Conservation (phyloP, 2,329 filamentous ascomycete genomes). For the Incumbomyces lentus region DNA sequence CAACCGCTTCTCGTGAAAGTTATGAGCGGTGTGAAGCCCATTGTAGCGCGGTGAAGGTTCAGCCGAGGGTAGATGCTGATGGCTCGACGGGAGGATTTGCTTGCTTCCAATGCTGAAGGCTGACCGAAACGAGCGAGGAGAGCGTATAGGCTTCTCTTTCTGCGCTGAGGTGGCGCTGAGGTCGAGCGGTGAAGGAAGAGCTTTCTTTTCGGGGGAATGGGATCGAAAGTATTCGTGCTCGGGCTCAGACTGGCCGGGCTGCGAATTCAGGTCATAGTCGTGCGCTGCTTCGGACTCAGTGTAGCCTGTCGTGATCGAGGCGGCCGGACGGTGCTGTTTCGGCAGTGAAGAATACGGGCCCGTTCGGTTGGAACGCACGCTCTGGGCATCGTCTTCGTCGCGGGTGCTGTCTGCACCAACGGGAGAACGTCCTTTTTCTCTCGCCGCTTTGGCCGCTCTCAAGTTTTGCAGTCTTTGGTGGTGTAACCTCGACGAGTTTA, state of each 20-base stretch:
- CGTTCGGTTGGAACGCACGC: slow-evolving; percentile 47
- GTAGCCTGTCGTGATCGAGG: slow-evolving; percentile 71
- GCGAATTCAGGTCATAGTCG: slow-evolving; percentile 26
- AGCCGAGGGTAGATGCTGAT: slow-evolving; percentile 74
- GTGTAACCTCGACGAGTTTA: slow-evolving; percentile 92
- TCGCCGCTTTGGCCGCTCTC: slow-evolving; percentile 16
- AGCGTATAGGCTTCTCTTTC: slow-evolving; percentile 46
- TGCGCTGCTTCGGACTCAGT: slow-evolving; percentile 65
- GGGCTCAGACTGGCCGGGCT: slow-evolving; percentile 13
- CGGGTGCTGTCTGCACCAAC: slow-evolving; percentile 26
- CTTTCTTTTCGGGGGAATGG: slow-evolving; percentile 24
- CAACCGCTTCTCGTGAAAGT: slow-evolving; percentile 21
- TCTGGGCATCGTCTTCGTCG: slow-evolving; percentile 45
- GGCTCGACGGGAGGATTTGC: slow-evolving; percentile 45
- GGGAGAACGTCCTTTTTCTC: slow-evolving; percentile 24
- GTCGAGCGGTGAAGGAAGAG: slow-evolving; percentile 46
- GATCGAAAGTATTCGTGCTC: slow-evolving; percentile 6
- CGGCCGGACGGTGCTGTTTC: slow-evolving; percentile 42
- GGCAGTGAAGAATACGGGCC: slow-evolving; percentile 25
- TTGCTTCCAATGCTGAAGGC: slow-evolving; percentile 58
- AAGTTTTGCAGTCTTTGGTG: slow-evolving; percentile 64
- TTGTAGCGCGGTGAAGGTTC: slow-evolving; percentile 61
- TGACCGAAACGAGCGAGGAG: slow-evolving; percentile 65
- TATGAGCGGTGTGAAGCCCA: slow-evolving; percentile 29
- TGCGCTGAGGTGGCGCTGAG: slow-evolving; percentile 50